Conservation (phyloP, 2,329 filamentous ascomycete genomes). For the Penicillium digitatum region DNA sequence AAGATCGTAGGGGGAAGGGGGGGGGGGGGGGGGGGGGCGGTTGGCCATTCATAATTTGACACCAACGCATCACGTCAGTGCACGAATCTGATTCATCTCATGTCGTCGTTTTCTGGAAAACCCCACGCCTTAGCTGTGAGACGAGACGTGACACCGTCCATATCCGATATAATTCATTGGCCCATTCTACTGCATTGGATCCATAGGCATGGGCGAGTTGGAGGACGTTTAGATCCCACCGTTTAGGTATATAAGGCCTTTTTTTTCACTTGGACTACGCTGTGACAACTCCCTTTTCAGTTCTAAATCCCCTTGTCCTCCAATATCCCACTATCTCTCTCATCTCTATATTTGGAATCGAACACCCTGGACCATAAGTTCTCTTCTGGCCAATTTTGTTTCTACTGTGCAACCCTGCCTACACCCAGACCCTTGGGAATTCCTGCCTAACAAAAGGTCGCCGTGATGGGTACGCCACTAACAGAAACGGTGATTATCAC, state of each 20-base stretch:
- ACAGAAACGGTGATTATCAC: slow-evolving; percentile 38
- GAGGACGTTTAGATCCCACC: slow-evolving; percentile 9
- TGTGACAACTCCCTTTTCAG: background rate
- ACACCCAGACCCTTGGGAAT: background rate
- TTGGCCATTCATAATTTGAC: slow-evolving; percentile 2
- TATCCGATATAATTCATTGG: slow-evolving; percentile 13
- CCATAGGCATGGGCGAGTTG: background rate
- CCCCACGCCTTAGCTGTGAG: slow-evolving; percentile 12
- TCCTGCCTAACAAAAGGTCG: background rate
- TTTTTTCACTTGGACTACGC: slow-evolving; percentile 7
- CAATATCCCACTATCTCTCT: slow-evolving; percentile 1
- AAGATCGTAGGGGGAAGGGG: background rate
- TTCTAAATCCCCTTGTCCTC: slow-evolving; percentile 1
- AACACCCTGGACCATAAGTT: background rate
- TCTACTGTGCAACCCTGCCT: background rate
- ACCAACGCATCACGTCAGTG: slow-evolving; percentile 14
- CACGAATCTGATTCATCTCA: slow-evolving; percentile 22
- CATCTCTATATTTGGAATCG: slow-evolving; percentile 1
- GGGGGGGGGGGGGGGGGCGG: too few species aligned
- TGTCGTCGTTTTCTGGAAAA: slow-evolving; percentile 9
- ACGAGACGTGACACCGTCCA: slow-evolving; percentile 21
- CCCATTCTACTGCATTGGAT: background rate
- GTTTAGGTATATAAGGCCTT: slow-evolving; percentile 9
- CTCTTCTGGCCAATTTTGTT: background rate
- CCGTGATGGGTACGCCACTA: slow-evolving; percentile 33